These are phyloP conservation scores for Fusarium floridanum DNA, from an alignment of 2,329 filamentous ascomycete species.

Conservation along the genomic window DNA sequence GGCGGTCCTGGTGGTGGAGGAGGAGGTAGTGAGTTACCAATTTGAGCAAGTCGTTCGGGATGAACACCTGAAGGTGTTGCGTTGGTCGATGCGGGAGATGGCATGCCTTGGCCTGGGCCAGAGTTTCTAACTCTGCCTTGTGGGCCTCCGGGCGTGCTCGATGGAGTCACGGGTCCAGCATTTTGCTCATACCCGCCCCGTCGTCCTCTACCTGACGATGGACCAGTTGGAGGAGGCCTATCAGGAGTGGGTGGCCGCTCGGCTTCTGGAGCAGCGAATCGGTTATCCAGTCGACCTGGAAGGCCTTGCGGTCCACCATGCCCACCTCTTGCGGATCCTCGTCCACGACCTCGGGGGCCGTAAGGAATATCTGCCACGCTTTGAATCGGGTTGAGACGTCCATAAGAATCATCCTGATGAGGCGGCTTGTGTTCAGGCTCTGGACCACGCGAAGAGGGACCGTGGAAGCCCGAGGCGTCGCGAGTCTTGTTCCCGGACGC, in stretches of 20 bases:
- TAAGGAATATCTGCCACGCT: conserved; percentile 63
- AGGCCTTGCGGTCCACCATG: conserved; percentile 52
- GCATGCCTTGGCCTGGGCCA: conserved; percentile 40
- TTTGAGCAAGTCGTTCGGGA: conserved; percentile 64
- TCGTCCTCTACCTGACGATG: conserved; percentile 62
- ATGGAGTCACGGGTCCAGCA: conserved; percentile 47
- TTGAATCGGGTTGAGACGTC: conserved; percentile 68
- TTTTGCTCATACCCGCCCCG: conserved; percentile 59
- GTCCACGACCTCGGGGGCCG: conserved; percentile 67
- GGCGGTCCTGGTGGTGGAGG: conserved; percentile 52
- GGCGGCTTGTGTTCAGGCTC: conserved; percentile 65
- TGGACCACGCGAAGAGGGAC: conserved; percentile 51
- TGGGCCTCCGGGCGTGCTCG: conserved; percentile 43
- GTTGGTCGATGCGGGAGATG: conserved; percentile 43
- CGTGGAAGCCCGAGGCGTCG: conserved; percentile 56
- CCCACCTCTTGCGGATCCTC: conserved; percentile 55
- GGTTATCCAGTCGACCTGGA: conserved; percentile 57
- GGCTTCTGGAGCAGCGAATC: conserved; percentile 57
- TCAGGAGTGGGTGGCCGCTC: conserved; percentile 62
- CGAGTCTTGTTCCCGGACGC: conserved; percentile 54
- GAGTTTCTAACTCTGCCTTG: conserved; percentile 61
- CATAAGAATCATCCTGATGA: conserved; percentile 73
- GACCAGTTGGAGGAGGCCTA: conserved; percentile 66
- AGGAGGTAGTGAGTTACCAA: conserved; percentile 51
- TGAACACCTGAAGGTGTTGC: conserved; percentile 56